Conservation (phyloP, 2,329 filamentous ascomycete genomes). For the Sclerotinia borealis region DNA sequence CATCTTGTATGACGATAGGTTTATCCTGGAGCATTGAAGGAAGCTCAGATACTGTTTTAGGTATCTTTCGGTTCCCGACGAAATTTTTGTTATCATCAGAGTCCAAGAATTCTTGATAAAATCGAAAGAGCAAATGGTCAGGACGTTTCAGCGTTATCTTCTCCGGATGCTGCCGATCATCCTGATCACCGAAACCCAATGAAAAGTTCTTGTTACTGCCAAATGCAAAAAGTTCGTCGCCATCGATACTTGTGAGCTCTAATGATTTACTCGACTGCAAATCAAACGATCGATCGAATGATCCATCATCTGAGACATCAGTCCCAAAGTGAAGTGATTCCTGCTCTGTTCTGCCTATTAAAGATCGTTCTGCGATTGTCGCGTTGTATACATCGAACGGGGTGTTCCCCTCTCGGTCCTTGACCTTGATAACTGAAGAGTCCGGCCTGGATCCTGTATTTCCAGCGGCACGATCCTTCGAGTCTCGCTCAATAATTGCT, state of each 20-base stretch:
- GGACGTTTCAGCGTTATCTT: slow-evolving; percentile 72
- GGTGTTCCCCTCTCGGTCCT: slow-evolving; percentile 90
- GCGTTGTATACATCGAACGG: slow-evolving; percentile 89
- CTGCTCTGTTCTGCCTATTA: slow-evolving; percentile 37
- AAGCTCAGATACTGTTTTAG: slow-evolving; percentile 44
- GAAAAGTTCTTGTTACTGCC: slow-evolving; percentile 95
- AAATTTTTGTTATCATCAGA: slow-evolving; percentile 22
- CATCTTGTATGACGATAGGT: slow-evolving; percentile 71
- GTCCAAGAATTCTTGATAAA: slow-evolving; percentile 63
- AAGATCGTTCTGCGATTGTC: slow-evolving; percentile 73
- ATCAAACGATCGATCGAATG: slow-evolving; percentile 27
- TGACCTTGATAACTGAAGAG: slow-evolving; percentile 77
- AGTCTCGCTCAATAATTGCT: slow-evolving; percentile 71
- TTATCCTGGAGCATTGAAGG: slow-evolving; percentile 67
- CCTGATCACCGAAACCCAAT: slow-evolving; percentile 88
- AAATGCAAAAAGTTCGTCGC: slow-evolving; percentile 87
- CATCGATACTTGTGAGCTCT: slow-evolving; percentile 39
- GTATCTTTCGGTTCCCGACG: slow-evolving; percentile 18
- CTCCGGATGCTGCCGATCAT: slow-evolving; percentile 90
- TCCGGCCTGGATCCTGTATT: slow-evolving; percentile 56
- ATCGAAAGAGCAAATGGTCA: slow-evolving; percentile 65
- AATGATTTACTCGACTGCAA: neutral
- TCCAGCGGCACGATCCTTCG: slow-evolving; percentile 38
- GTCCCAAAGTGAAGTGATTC: neutral
- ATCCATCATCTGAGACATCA: slow-evolving; percentile 39